These are phyloP conservation scores for Ophiostoma populinum DNA, from an alignment of 2,329 filamentous ascomycete genomes.

Conservation along the genomic window DNA sequence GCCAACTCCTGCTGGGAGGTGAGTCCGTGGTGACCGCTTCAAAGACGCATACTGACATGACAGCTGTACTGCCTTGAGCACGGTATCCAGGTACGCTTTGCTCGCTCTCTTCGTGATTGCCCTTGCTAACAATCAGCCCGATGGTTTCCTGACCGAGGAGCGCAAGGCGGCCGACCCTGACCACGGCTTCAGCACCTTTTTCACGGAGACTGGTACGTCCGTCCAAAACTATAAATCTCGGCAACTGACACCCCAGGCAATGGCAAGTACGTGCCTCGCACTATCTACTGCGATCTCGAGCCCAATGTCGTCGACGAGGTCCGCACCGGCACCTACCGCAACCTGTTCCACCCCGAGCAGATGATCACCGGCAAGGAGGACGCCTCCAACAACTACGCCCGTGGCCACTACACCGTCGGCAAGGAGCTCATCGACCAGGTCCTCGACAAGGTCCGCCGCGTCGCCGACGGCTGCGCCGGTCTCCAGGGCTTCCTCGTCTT, in stretches of 20 bases:
- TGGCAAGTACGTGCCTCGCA: constrained; percentile 97
- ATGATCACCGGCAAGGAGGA: constrained; percentile 99
- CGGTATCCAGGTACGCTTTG: constrained; percentile 77
- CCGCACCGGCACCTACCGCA: constrained; percentile 90
- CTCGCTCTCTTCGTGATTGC: constrained; percentile 6
- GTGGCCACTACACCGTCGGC: constrained; percentile 98
- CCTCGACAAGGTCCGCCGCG: constrained; percentile 90
- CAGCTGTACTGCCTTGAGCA: constrained; percentile 99
- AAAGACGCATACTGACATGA: too few species aligned
- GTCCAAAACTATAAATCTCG: neutral
- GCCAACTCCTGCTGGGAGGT: constrained; percentile 99
- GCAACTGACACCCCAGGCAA: constrained; percentile 47
- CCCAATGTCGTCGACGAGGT: constrained; percentile 99
- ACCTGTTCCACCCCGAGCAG: constrained; percentile 95
- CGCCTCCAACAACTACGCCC: constrained; percentile 99
- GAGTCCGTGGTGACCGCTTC: constrained; percentile 28
- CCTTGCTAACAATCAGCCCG: constrained; percentile 47
- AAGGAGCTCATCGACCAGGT: constrained; percentile 99
- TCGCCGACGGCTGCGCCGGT: constrained; percentile 94
- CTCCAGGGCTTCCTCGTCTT: constrained; percentile 99
- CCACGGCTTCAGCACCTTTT: constrained; percentile 99
- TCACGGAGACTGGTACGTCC: constrained; percentile 86
- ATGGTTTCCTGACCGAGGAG: constrained; percentile 97
- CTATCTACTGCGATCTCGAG: constrained; percentile 99
- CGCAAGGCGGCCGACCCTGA: constrained; percentile 85